Evolutionary conservation across 2,329 filamentous ascomycete genomes (phyloP).

Genomic region (Cladosporium austrohemisphaericum): DNA sequence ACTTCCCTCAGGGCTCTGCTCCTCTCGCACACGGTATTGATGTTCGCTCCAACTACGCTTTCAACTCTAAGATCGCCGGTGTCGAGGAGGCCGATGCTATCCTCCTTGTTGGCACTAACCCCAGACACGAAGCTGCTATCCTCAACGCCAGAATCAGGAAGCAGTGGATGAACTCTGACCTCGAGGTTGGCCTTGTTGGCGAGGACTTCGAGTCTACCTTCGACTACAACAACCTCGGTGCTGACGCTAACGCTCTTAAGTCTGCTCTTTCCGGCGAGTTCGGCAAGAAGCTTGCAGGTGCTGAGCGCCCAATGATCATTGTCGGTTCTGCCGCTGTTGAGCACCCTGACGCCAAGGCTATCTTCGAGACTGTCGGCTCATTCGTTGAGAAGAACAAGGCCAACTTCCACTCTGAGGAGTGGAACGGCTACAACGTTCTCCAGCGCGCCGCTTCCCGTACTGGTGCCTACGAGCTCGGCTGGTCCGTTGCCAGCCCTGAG

Average conservation of each 20-base stretch:
- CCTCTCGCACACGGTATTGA: constrained; percentile 91
- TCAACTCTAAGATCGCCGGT: constrained; percentile 92
- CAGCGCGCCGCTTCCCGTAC: constrained; percentile 89
- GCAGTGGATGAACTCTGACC: constrained; percentile 92
- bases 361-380: constrained; percentile 82
- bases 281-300: constrained; percentile 83
- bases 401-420: constrained; percentile 84
- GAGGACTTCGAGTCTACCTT: constrained; percentile 92
- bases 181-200: constrained; percentile 87
- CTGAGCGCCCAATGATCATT: constrained; percentile 94
- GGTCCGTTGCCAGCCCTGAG: constrained; percentile 75
- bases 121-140: constrained; percentile 89
- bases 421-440: constrained; percentile 97
- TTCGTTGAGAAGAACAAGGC: constrained; percentile 92
- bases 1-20: constrained; percentile 77
- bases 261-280: constrained; percentile 79
- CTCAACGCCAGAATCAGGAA: constrained; percentile 96
- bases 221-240: constrained; percentile 86
- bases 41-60: constrained; percentile 88
- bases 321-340: constrained; percentile 90
- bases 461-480: constrained; percentile 93
- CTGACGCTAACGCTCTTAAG: constrained; percentile 76
- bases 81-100: constrained; percentile 92
- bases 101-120: constrained; percentile 90
- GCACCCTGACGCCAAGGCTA: constrained; percentile 83